Evolutionary conservation across 2,329 filamentous ascomycete genomes (phyloP), one percentile per base, ranked within the genome.

Genomic region (Diaporthe vaccinii): DNA sequence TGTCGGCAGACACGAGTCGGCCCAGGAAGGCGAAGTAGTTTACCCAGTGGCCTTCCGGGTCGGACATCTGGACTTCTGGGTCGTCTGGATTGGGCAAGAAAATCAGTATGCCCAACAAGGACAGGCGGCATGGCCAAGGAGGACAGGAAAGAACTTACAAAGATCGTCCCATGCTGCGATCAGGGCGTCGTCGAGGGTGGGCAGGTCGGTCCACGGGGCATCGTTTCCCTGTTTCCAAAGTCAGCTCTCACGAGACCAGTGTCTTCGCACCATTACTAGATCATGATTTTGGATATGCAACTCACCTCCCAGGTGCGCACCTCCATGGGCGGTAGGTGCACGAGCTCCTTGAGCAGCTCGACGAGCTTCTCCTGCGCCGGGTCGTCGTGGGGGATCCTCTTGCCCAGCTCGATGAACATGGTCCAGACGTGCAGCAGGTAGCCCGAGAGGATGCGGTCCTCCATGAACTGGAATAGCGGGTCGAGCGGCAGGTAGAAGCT

Each of bases 11-110:
- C 0, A 76, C 75, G 12, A 76, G 73, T 31, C 75, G 75, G 8
- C 75, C 75, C 31, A 76, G 75, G 49, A 76, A 76, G 49, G 68
- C 73, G 12, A 76, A 76, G 36, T 76, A 76, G 69, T 76, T 76
- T 0, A 76, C 28, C 75, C 75, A 76, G 31, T 69, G 55, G 61
- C 69, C 46, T 28, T 73, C 75, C 5, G 68, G 73, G 25, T 76
- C 61, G 6, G 75, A 73, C 15, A 36, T 69, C 25, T 76, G 75
- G n/a, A 73, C 58, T 39, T 76, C 75, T 28, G 73, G 62, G 46
- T 76, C 75, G 41, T 76, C 75, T 76, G 34, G 22, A 1, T 28
- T 20, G 31, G 41, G 5, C 4, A 5, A 4, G 14, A 15, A 28
- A 46, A 31, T 10, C 9, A 53, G 25, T 15, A 12, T 4, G 15